Evolutionary conservation across 805 yeast species (phyloP).

Genomic region (Hanseniaspora occidentalis): DNA sequence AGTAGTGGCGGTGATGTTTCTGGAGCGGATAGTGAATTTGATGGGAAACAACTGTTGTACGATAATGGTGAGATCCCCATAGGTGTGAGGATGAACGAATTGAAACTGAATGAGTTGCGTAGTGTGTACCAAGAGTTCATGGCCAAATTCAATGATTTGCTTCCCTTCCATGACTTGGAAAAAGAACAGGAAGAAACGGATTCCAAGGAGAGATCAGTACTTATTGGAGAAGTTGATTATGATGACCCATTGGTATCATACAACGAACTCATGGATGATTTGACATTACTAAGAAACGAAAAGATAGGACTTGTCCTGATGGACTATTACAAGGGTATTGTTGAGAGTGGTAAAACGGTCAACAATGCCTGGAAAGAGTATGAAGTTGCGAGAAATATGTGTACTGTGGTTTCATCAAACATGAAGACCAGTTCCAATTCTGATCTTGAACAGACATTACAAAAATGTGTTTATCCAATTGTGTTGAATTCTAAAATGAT

Average conservation of each 20-base stretch:
- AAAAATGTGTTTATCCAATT: not conserved
- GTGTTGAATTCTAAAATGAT: not conserved
- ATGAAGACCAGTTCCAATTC: no score
- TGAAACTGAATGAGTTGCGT: not conserved
- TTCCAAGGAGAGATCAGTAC: no score
- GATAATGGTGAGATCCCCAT: not conserved
- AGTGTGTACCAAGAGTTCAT: not conserved
- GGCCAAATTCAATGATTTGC: not conserved
- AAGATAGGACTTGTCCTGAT: not conserved
- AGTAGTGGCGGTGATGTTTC: not conserved
- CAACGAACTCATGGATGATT: not conserved
- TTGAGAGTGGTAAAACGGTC: not conserved
- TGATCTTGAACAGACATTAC: no score
- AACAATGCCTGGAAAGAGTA: not conserved
- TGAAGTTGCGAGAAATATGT: no score
- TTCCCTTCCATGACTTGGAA: no score
- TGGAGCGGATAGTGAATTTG: not conserved
- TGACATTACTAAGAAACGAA: not conserved
- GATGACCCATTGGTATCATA: not conserved
- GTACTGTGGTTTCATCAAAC: no score
- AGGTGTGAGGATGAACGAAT: not conserved
- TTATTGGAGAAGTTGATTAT: no score
- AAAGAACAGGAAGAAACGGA: no score
- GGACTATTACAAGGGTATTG: not conserved
- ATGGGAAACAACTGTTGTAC: not conserved